Percentiles rank a stretch among this genome's conserved stretches.
Conservation (phyloP, 768 basidiomycete species). For the Lactarius quietus region DNA sequence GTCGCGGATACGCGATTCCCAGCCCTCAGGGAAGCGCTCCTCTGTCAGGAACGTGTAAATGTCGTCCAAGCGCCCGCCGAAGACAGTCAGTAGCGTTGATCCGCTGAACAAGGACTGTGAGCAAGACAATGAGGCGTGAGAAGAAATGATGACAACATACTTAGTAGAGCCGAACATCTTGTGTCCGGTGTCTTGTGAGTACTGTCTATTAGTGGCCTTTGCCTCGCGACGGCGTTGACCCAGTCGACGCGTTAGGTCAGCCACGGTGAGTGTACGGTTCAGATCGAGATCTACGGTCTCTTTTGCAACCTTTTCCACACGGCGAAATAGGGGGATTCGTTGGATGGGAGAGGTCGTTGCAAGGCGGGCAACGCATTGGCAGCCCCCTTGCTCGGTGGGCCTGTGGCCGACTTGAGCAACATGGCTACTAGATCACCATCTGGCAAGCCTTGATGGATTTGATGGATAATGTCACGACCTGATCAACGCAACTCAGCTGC, state of each 20-base stretch:
- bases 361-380: neutral
- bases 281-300: slow-evolving; percentile 8
- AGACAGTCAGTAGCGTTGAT: slow-evolving; percentile 58
- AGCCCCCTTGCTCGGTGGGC: slow-evolving; percentile 39
- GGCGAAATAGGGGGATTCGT: slow-evolving; percentile 11
- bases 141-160: slow-evolving; percentile 38
- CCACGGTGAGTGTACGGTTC: slow-evolving; percentile 42
- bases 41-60: slow-evolving; percentile 54
- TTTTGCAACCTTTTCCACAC: slow-evolving; percentile 5
- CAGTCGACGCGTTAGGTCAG: slow-evolving; percentile 55
- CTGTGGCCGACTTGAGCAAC: slow-evolving; percentile 55
- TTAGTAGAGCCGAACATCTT: slow-evolving; percentile 64
- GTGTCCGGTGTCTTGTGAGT: slow-evolving; percentile 47
- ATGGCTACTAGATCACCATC: slow-evolving; percentile 48
- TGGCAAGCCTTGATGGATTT: slow-evolving; percentile 54
- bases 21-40: slow-evolving; percentile 66
- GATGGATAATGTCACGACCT: slow-evolving; percentile 51
- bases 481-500: neutral
- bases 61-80: slow-evolving; percentile 62
- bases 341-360: slow-evolving; percentile 1
- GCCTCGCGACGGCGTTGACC: slow-evolving; percentile 61
- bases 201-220: slow-evolving; percentile 51
- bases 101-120: slow-evolving; percentile 38
- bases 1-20: slow-evolving; percentile 57
- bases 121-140: neutral